A percentile compares a stretch with the other conserved stretches of the same genome.
phyloP scores from a whole-genome alignment of 139 green algal species.

The Dunaliella primolecta region DNA sequence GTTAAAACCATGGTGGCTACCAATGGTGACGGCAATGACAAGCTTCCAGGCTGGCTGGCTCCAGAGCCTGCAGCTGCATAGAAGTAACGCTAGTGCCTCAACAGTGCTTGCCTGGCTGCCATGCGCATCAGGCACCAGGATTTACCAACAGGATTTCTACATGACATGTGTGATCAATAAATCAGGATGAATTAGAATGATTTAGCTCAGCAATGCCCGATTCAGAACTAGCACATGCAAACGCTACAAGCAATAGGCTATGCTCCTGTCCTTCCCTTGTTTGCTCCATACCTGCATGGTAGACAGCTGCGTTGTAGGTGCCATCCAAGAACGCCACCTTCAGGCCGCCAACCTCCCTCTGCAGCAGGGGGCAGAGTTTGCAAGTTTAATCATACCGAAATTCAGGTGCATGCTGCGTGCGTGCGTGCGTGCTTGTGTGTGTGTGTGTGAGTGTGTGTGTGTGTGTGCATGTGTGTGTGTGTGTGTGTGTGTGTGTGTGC shows the following conservation, averaged over 20 bases:
- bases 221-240: not conserved
- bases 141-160: not conserved
- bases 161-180: not conserved
- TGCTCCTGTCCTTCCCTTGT: no score
- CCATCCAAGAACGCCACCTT: constrained; percentile 82
- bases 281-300: not conserved
- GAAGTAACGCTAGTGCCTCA: no score
- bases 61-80: not conserved
- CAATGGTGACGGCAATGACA: no score
- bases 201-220: not conserved
- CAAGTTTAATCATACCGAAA: not conserved
- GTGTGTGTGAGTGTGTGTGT: not conserved
- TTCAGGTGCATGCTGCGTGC: not conserved
- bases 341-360: constrained; percentile 57
- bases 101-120: not conserved
- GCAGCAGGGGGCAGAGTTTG: not conserved
- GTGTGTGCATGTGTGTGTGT: not conserved
- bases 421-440: not conserved
- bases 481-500: not conserved
- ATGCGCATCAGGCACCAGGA: not conserved
- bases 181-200: no score
- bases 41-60: not conserved
- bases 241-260: not conserved
- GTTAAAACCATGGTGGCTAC: no score
- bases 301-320: constrained; percentile 50